Base-by-base conservation (phyloP, 176 grass and related monocot genomes). In the Oryza meridionalis region DNA sequence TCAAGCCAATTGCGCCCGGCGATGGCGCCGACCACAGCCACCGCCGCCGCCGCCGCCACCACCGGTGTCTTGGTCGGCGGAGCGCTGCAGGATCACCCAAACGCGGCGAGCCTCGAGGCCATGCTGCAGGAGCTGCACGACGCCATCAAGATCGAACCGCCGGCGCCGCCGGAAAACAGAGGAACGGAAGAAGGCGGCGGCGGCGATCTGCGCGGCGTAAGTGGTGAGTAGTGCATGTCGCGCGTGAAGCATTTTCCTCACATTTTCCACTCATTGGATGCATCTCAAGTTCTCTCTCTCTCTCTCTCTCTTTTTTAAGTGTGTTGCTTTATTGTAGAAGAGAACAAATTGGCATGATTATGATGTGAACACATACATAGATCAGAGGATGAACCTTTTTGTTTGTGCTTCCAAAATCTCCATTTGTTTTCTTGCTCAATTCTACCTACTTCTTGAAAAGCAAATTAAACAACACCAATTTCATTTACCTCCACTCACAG, bases 101-200 rank as follows among this genome's bases (percentile, higher is more conserved):
- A 25, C 79, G 62, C 76, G 1, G 70, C 67, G 2, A 76, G 76
- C 71, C 55, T 92, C 1, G 90, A 95, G 50, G 81, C 81, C 47
- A 84, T 95, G 90, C 66, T 95, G 51, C 85, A 82, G 85, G 90
- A 95, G 51, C 76, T 92, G 63, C 79, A 85, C 5, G 79, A 83
- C 2, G 75, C 29, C 42, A 90, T 86, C 76, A 82, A 88, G 65
- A 72, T 81, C 26, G 73, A 49, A 5, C 33, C 75, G 66, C 31
- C 66, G 46, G 53, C 5, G 49, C 73, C 45, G 50, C 26, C 44
- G 32, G 58, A 8, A 24, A 67, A 46, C 84, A 12, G 40, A 21
- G 21, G 9, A 17, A 64, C 62, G 17, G 35, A 0, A 12, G 31
- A 31, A 31, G 69, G 27, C 31, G 70, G 51, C 72, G 72, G 46